These are phyloP conservation scores for Acer saccharum DNA, from an alignment of 345 rosid genomes.

Conservation along the genomic window DNA sequence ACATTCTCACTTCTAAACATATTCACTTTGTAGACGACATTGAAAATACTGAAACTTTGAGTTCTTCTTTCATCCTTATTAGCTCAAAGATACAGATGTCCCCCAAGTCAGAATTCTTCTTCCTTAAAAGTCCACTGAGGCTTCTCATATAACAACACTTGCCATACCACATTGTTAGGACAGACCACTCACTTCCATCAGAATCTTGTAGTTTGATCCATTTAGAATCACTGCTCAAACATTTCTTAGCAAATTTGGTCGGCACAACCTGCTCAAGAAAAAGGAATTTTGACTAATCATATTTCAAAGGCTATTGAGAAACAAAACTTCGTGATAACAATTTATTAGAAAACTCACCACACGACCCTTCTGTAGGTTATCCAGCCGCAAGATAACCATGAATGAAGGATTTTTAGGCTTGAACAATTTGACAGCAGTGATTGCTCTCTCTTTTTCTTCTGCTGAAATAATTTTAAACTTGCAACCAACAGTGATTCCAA, in stretches of 20 bases:
- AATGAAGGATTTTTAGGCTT: too few species aligned
- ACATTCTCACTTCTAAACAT: background rate
- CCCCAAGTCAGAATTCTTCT: background rate
- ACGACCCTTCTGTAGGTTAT: background rate
- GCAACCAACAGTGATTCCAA: too few species aligned
- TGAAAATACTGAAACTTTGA: background rate
- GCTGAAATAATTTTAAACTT: too few species aligned
- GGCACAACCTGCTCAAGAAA: constrained; percentile 24
- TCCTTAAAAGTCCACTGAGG: constrained; percentile 4
- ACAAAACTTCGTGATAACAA: background rate
- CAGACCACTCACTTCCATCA: background rate
- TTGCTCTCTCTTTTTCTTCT: too few species aligned
- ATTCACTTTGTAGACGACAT: background rate
- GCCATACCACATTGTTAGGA: background rate
- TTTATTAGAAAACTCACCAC: background rate
- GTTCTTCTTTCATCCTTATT: background rate
- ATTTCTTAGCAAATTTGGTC: background rate
- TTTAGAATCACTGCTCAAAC: background rate
- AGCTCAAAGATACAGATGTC: background rate
- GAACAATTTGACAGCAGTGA: too few species aligned
- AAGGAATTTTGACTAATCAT: background rate
- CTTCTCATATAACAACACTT: background rate
- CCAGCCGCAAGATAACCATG: too few species aligned
- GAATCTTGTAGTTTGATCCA: background rate
- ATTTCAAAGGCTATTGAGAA: too few species aligned